Evolutionary conservation across 768 basidiomycete genomes (phyloP).

Genomic region (Rhodosporidiobolus odoratus): DNA sequence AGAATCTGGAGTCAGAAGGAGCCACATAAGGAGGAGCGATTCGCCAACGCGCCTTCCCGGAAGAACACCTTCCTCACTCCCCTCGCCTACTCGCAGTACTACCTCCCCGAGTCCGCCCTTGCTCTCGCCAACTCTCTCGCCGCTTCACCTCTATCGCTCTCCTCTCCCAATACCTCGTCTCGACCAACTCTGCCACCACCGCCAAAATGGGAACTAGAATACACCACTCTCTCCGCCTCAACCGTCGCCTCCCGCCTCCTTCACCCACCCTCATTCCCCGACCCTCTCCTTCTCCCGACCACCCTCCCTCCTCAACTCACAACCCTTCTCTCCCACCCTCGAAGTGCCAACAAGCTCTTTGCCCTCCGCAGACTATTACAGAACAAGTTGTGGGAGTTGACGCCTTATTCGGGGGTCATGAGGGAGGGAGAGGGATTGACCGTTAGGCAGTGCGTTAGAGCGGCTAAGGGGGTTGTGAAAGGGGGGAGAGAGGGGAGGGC

Average conservation of each 20-base stretch:
- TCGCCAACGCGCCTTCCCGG: slow-evolving; percentile 62
- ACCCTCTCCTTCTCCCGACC: slow-evolving; percentile 41
- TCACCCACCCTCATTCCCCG: neutral
- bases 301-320: neutral
- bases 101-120: slow-evolving; percentile 11
- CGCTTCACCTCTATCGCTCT: neutral
- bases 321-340: slow-evolving; percentile 55
- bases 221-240: slow-evolving; percentile 6
- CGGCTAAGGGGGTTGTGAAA: slow-evolving; percentile 57
- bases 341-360: slow-evolving; percentile 53
- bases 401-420: slow-evolving; percentile 53
- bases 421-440: slow-evolving; percentile 64
- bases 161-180: neutral
- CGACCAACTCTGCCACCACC: slow-evolving; percentile 42
- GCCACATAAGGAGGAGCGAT: slow-evolving; percentile 56
- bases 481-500: slow-evolving; percentile 59
- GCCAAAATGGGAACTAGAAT: slow-evolving; percentile 67
- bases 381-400: slow-evolving; percentile 51
- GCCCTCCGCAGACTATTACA: slow-evolving; percentile 46
- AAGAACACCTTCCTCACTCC: slow-evolving; percentile 65
- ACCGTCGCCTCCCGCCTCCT: neutral
- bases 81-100: slow-evolving; percentile 78
- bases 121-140: slow-evolving; percentile 5
- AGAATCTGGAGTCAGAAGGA: slow-evolving; percentile 39
- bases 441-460: slow-evolving; percentile 63